These are phyloP conservation scores for Austroboletus festivus DNA, from an alignment of 768 basidiomycete species.

Conservation along the genomic window DNA sequence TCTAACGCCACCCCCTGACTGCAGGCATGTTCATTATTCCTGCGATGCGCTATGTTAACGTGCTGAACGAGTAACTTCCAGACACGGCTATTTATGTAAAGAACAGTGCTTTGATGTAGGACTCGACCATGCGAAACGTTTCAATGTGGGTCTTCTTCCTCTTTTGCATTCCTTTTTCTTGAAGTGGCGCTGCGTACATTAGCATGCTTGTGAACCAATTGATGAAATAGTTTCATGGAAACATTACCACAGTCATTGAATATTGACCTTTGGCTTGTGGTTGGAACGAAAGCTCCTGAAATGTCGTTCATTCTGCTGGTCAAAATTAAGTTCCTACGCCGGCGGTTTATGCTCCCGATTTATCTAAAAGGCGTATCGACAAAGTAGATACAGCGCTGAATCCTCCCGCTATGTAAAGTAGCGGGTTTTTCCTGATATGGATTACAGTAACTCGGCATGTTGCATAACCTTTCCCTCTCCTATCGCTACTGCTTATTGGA, in stretches of 20 bases:
- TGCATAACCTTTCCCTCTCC: too few species aligned
- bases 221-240: background rate
- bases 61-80: background rate
- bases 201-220: slow-evolving; percentile 10
- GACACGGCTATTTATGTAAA: slow-evolving; percentile 12
- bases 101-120: slow-evolving; percentile 12
- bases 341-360: too few species aligned
- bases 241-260: slow-evolving; percentile 1
- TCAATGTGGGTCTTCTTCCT: slow-evolving; percentile 4
- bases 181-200: background rate
- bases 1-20: background rate
- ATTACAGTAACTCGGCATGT: too few species aligned
- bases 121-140: slow-evolving; percentile 8
- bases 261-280: too few species aligned
- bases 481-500: too few species aligned
- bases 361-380: too few species aligned
- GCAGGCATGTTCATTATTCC: slow-evolving; percentile 7
- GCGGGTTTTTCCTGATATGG: too few species aligned
- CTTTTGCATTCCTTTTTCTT: background rate
- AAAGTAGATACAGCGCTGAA: too few species aligned
- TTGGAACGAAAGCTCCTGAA: too few species aligned
- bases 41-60: background rate
- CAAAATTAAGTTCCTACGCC: too few species aligned
- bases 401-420: too few species aligned
- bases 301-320: too few species aligned